These are phyloP conservation scores for Diaporthe humulicola DNA, from an alignment of 2,329 filamentous ascomycete genomes.

Conservation along the genomic window DNA sequence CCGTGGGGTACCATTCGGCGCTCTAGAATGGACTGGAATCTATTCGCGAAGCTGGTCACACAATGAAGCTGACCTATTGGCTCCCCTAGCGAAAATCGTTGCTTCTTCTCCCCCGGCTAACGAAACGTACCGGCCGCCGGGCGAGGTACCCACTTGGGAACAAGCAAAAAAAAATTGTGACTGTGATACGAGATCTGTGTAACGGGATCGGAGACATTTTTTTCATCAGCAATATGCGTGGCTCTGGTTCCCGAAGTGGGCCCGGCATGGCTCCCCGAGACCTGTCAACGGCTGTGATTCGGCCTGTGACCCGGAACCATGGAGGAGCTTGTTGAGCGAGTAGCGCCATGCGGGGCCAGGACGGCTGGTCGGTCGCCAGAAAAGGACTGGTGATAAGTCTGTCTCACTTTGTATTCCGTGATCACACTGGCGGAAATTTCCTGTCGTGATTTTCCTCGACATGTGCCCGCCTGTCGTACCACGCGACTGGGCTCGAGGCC, in stretches of 20 bases:
- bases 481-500: neutral
- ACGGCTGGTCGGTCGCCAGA: neutral
- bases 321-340: neutral
- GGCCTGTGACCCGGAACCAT: neutral
- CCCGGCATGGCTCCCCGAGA: neutral
- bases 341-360: neutral
- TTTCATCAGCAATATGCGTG: neutral
- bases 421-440: neutral
- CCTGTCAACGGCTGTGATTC: neutral
- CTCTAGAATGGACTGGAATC: neutral
- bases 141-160: neutral
- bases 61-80: neutral
- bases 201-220: constrained; percentile 7
- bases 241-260: neutral
- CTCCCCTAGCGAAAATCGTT: neutral
- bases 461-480: neutral
- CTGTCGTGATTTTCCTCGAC: neutral
- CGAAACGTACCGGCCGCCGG: neutral
- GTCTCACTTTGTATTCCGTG: neutral
- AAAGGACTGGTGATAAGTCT: neutral
- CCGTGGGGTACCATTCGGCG: neutral
- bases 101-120: neutral
- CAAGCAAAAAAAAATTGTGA: constrained; percentile 2
- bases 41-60: neutral
- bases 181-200: constrained; percentile 27